A percentile compares a stretch with the other conserved stretches of the same genome.
These are phyloP conservation scores for Solanum bukasovii DNA, from an alignment of 257 asterid genomes.

Conservation along the genomic window DNA sequence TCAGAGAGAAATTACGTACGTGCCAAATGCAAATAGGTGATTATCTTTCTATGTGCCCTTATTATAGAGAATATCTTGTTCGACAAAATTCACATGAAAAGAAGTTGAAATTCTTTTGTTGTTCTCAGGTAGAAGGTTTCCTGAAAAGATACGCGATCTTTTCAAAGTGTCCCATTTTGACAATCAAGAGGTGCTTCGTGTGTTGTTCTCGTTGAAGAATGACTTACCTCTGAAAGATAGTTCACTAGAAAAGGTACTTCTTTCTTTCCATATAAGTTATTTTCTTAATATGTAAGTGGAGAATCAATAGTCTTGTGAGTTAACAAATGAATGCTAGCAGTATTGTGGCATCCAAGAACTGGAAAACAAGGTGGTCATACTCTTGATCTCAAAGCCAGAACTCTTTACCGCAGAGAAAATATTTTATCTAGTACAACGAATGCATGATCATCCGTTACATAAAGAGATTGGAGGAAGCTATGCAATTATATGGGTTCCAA, in stretches of 20 bases:
- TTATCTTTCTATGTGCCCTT: background rate
- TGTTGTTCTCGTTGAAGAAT: conserved; percentile 31
- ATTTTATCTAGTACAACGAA: conserved; percentile 40
- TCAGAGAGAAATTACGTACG: conserved; percentile 18
- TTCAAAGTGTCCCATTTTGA: conserved; percentile 30
- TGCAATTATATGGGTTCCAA: conserved; percentile 56
- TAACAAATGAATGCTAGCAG: conserved; percentile 9
- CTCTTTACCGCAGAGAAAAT: conserved; percentile 38
- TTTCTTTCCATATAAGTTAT: background rate
- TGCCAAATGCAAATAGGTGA: conserved; percentile 55
- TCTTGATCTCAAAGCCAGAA: conserved; percentile 57
- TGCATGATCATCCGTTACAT: conserved; percentile 21
- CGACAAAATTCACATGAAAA: background rate
- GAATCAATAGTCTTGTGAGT: background rate
- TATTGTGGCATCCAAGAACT: conserved; percentile 30
- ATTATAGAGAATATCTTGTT: background rate
- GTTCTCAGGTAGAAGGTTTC: conserved; percentile 36
- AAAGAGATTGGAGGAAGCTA: conserved; percentile 12
- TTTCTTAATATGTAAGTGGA: background rate
- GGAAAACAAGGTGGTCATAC: conserved; percentile 49
- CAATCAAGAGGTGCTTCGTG: conserved; percentile 43
- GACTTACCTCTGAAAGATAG: conserved; percentile 37
- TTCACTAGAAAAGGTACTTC: conserved; percentile 30
- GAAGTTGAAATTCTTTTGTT: background rate
- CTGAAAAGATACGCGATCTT: conserved; percentile 27